Evolutionary conservation across 345 rosid genomes (phyloP).

Genomic region (Camelina hispida): DNA sequence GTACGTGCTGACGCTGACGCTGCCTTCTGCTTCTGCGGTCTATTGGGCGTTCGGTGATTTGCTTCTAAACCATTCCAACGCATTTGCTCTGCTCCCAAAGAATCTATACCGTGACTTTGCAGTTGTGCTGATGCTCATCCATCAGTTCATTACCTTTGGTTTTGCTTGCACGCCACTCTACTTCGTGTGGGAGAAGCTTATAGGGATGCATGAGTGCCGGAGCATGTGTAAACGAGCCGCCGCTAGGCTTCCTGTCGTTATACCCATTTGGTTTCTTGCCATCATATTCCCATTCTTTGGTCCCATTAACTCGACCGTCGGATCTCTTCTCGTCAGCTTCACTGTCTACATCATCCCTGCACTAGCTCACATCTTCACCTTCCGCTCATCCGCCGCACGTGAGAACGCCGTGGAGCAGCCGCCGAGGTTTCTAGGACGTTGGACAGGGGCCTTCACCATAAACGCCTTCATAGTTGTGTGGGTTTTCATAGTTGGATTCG

Average conservation of each 20-base stretch:
- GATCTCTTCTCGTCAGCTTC: slow-evolving; percentile 97
- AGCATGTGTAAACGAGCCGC: slow-evolving; percentile 96
- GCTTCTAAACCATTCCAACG: slow-evolving; percentile 96
- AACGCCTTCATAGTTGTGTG: slow-evolving; percentile 85
- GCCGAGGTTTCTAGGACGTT: slow-evolving; percentile 70
- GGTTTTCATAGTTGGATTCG: slow-evolving; percentile 92
- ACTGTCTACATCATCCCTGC: slow-evolving; percentile 99
- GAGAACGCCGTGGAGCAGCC: slow-evolving; percentile 99
- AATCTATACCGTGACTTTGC: slow-evolving; percentile 84
- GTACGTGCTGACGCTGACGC: slow-evolving; percentile 92
- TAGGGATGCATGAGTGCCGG: slow-evolving; percentile 93
- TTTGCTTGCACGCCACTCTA: slow-evolving; percentile 96
- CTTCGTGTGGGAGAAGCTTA: slow-evolving; percentile 99
- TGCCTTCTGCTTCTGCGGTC: slow-evolving; percentile 91
- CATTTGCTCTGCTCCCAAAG: slow-evolving; percentile 87
- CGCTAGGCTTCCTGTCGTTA: slow-evolving; percentile 88
- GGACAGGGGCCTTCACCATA: slow-evolving; percentile 85
- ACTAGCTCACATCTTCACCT: slow-evolving; percentile 88
- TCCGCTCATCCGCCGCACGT: slow-evolving; percentile 80
- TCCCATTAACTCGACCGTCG: slow-evolving; percentile 96
- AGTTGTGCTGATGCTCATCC: slow-evolving; percentile 92
- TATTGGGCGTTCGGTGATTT: slow-evolving; percentile 99
- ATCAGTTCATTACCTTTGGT: slow-evolving; percentile 98
- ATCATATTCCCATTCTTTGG: slow-evolving; percentile 97
- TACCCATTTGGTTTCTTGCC: slow-evolving; percentile 96